Percentiles rank a stretch among this genome's conserved stretches.
phyloP scores from a whole-genome alignment of 2,329 filamentous ascomycete genomes.

The Ambrosiella cleistominuta region DNA sequence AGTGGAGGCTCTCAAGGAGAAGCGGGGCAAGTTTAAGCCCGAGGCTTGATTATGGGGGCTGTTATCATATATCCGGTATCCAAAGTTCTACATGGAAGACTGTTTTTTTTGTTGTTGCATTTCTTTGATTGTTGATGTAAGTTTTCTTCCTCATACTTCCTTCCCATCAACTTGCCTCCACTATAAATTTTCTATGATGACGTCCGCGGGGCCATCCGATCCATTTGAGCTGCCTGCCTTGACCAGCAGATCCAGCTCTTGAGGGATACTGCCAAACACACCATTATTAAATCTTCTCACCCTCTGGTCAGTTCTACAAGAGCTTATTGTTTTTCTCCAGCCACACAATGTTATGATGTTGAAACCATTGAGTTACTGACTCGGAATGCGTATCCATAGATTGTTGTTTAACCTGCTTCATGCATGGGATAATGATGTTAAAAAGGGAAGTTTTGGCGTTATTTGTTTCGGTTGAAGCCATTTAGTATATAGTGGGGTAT shows the following conservation, averaged over 20 bases:
- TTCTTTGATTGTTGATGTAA: slow-evolving; percentile 1
- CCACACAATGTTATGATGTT: not conserved
- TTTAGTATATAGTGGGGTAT: not conserved
- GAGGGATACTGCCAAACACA: slow-evolving; percentile 1
- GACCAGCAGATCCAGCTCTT: slow-evolving; percentile 3
- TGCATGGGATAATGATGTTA: not conserved
- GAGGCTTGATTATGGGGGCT: slow-evolving; percentile 22
- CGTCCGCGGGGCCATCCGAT: slow-evolving; percentile 5
- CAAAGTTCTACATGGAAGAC: not conserved
- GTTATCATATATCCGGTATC: not conserved
- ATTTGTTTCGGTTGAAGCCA: not conserved
- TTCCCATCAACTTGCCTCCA: not conserved
- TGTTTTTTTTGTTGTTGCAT: not conserved
- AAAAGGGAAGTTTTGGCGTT: not conserved
- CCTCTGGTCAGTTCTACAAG: not conserved
- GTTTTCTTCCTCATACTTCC: not conserved
- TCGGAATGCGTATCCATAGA: not conserved
- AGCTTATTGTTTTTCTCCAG: not conserved
- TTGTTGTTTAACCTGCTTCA: not conserved
- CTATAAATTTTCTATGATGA: slow-evolving; percentile 2
- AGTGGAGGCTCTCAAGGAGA: slow-evolving; percentile 52
- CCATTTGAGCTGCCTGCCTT: not conserved
- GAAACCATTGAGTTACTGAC: not conserved
- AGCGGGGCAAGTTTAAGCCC: slow-evolving; percentile 43
- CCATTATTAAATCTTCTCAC: slow-evolving; percentile 9